These are phyloP conservation scores for Aspergillus conjunctus DNA, from an alignment of 495 filamentous ascomycete genomes.

Conservation along the genomic window DNA sequence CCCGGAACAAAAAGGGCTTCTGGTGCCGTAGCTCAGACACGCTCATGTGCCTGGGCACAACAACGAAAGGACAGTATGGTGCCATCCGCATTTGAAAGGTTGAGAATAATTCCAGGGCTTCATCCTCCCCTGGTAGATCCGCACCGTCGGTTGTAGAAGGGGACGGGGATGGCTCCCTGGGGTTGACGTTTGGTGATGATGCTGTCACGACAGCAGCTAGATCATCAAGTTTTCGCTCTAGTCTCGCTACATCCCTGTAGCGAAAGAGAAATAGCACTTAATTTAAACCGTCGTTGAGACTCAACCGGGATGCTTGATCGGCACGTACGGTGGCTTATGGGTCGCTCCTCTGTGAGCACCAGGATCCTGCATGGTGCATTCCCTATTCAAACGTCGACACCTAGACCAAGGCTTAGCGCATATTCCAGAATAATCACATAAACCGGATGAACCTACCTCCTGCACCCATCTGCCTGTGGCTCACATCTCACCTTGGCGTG, in stretches of 20 bases:
- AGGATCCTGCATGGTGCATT: background rate
- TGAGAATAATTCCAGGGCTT: background rate
- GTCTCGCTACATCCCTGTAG: too few species aligned
- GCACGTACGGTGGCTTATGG: too few species aligned
- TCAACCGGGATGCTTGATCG: too few species aligned
- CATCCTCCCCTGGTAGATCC: background rate
- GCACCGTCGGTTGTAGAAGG: background rate
- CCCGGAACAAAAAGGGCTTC: background rate
- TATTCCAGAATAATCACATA: background rate
- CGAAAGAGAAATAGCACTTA: too few species aligned
- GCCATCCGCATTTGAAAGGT: background rate
- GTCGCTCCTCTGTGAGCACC: too few species aligned
- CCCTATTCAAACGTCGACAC: background rate
- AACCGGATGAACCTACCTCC: background rate
- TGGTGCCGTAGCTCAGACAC: background rate
- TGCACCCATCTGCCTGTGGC: background rate
- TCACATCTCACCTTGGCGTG: constrained; percentile 2
- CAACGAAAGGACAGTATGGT: background rate
- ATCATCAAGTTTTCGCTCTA: too few species aligned
- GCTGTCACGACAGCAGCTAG: too few species aligned
- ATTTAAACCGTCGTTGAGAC: too few species aligned
- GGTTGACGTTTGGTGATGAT: too few species aligned
- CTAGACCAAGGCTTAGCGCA: background rate
- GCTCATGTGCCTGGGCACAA: background rate
- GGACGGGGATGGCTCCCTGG: background rate